A percentile compares a stretch with the other conserved stretches of the same genome.
phyloP scores from a whole-genome alignment of 1,284 basidiomycete genomes.

The Sutorius eximius region DNA sequence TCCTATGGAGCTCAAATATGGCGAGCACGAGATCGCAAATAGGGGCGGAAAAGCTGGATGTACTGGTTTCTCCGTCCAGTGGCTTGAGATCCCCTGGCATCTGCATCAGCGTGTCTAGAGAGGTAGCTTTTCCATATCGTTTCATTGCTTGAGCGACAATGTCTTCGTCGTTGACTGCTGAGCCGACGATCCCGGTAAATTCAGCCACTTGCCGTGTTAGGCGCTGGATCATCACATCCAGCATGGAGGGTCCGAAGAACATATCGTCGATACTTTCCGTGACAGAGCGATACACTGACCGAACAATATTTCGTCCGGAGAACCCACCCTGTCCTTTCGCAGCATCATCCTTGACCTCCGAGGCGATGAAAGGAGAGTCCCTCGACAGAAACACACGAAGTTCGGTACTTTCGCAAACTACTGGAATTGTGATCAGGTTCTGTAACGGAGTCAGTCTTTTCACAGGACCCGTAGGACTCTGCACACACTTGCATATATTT shows the following conservation, averaged over 20 bases:
- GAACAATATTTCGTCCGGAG: slow-evolving; percentile 74
- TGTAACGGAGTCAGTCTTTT: slow-evolving; percentile 34
- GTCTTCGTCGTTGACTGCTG: slow-evolving; percentile 80
- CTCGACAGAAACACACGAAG: slow-evolving; percentile 87
- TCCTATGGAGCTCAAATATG: slow-evolving; percentile 92
- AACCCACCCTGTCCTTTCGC: slow-evolving; percentile 47
- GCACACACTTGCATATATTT: slow-evolving; percentile 81
- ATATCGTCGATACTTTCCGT: slow-evolving; percentile 92
- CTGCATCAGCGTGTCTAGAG: slow-evolving; percentile 67
- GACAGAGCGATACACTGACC: slow-evolving; percentile 83
- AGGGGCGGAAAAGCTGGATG: slow-evolving; percentile 87
- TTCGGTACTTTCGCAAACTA: slow-evolving; percentile 82
- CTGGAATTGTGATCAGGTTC: slow-evolving; percentile 71
- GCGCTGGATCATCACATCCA: slow-evolving; percentile 89
- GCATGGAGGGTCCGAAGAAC: slow-evolving; percentile 90
- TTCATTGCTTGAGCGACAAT: slow-evolving; percentile 76
- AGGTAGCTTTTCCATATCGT: slow-evolving; percentile 59
- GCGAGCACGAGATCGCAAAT: slow-evolving; percentile 93
- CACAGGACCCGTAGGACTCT: not conserved
- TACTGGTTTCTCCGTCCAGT: slow-evolving; percentile 80
- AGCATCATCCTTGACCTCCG: slow-evolving; percentile 42
- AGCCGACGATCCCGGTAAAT: slow-evolving; percentile 78
- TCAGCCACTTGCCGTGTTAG: slow-evolving; percentile 87
- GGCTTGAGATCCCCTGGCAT: slow-evolving; percentile 74
- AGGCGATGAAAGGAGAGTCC: slow-evolving; percentile 73